Base-by-base conservation (phyloP, 2,329 filamentous ascomycete genomes). In the Conoideocrella luteorostrata region DNA sequence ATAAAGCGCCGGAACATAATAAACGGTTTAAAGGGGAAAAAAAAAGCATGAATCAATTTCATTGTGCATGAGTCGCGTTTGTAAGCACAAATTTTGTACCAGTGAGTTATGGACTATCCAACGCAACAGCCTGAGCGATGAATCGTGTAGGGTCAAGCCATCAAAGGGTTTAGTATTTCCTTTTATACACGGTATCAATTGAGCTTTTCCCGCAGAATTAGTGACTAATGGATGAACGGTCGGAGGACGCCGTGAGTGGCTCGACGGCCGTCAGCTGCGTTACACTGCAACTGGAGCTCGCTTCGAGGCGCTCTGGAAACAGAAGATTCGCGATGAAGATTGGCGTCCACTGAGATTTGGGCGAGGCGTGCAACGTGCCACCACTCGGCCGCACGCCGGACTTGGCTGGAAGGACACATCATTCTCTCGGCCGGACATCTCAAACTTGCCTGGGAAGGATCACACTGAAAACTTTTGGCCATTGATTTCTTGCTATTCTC, bases 391-490 rank as follows among this genome's bases (percentile, higher is more conserved):
- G 37, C 37, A 28, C 12, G 15, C 21, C n/a, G 37, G 36, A 38
- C 23, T 23, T 29, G 23, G 15, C n/a, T 28, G 12, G 22, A 15
- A 28, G 10, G 23, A 17, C 37, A 17, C 28, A 9, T 11, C 15
- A 17, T 23, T 39, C 37, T 39, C 36, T 39, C 37, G 37, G 37
- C 37, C 37, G 37, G 37, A 17, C 36, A 18, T 23, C 7, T 37
- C 10, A 13, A 37, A n/a, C 18, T 21, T 20, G 18, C 11, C n/a
- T 22, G 20, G 21, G n/a, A 4, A 37, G 20, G 21, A 22, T 33
- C 5, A 33, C 18, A n/a, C n/a, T 10, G 34, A 18, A 21, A 22
- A 37, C 34, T n/a, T n/a, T n/a, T n/a, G n/a, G n/a, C n/a, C n/a
- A n/a, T n/a, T n/a, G n/a, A n/a, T n/a, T n/a, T n/a, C n/a, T n/a